Evolutionary conservation across 371 early-diverging fungal genomes (phyloP).

Genomic region (Smittium culicis): DNA sequence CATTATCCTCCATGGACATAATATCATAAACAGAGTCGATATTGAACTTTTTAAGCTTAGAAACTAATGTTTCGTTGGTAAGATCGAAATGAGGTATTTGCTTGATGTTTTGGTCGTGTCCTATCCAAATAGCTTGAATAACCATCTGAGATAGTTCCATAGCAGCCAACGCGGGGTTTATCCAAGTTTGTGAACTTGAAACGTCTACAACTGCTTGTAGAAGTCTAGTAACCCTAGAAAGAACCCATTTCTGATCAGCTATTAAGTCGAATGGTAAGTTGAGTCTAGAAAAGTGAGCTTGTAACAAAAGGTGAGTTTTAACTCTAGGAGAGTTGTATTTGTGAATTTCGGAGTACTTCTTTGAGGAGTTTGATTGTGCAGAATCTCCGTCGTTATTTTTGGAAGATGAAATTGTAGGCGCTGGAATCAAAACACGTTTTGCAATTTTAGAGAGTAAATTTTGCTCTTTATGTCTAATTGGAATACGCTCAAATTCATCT

Average conservation of each 20-base stretch:
- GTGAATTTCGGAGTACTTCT: conserved; percentile 12
- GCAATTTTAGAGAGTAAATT: conserved; percentile 56
- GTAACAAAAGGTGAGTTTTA: conserved; percentile 80
- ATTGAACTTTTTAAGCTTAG: conserved; percentile 42
- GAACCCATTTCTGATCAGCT: conserved; percentile 59
- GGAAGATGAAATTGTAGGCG: conserved; percentile 11
- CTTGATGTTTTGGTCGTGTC: conserved; percentile 46
- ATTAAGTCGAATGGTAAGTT: conserved; percentile 80
- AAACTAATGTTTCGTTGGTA: conserved; percentile 33
- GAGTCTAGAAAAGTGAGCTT: conserved; percentile 86
- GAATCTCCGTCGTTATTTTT: not conserved
- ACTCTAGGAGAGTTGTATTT: conserved; percentile 63
- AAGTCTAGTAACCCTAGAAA: conserved; percentile 47
- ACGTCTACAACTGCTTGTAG: conserved; percentile 93
- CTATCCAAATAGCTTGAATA: conserved; percentile 94
- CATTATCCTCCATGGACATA: conserved; percentile 81
- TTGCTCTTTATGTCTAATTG: conserved; percentile 89
- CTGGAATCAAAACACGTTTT: conserved; percentile 53
- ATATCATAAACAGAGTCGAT: conserved; percentile 82
- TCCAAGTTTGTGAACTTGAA: conserved; percentile 83
- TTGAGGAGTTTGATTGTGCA: not conserved
- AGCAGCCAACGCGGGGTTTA: conserved; percentile 71
- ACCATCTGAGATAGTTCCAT: conserved; percentile 95
- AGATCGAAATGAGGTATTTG: conserved; percentile 82
- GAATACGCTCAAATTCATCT: conserved; percentile 78